A percentile compares a stretch with the other conserved stretches of the same genome.
Conservation (phyloP, 169 alveolate species). For the Cardiosporidium cionae region DNA sequence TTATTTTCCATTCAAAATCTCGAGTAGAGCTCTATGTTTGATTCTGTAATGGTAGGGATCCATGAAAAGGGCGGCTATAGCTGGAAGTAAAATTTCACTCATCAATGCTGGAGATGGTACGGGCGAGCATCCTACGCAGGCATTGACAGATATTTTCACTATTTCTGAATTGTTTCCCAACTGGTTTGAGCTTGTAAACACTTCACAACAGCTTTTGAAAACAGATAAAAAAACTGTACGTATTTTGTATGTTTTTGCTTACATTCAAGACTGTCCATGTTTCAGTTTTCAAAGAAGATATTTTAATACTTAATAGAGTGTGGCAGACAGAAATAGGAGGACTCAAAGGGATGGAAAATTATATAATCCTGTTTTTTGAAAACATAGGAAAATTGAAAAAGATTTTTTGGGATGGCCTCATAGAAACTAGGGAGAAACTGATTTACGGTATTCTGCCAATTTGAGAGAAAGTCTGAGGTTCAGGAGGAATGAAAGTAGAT, state of each 20-base stretch:
- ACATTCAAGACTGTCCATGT: not conserved
- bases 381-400: too few relatives aligned
- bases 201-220: not conserved
- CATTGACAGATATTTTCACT: constrained; percentile 63
- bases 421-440: too few relatives aligned
- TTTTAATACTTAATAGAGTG: too few relatives aligned
- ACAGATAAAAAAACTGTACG: not conserved
- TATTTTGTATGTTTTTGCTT: not conserved
- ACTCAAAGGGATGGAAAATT: too few relatives aligned
- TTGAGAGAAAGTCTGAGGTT: too few relatives aligned
- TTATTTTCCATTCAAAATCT: not conserved
- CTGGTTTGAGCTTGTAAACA: constrained; percentile 6
- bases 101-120: constrained; percentile 62
- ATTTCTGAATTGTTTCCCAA: constrained; percentile 14
- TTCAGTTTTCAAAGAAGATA: not conserved
- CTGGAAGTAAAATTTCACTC: not conserved
- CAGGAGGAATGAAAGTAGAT: too few relatives aligned
- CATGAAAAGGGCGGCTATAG: too few relatives aligned
- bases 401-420: too few relatives aligned
- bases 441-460: too few relatives aligned
- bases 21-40: not conserved
- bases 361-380: too few relatives aligned
- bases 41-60: not conserved
- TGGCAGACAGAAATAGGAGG: too few relatives aligned
- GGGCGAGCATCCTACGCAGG: constrained; percentile 76